These are phyloP conservation scores for Trichocladium uniseriatum DNA, from an alignment of 495 filamentous ascomycete species.

Conservation along the genomic window DNA sequence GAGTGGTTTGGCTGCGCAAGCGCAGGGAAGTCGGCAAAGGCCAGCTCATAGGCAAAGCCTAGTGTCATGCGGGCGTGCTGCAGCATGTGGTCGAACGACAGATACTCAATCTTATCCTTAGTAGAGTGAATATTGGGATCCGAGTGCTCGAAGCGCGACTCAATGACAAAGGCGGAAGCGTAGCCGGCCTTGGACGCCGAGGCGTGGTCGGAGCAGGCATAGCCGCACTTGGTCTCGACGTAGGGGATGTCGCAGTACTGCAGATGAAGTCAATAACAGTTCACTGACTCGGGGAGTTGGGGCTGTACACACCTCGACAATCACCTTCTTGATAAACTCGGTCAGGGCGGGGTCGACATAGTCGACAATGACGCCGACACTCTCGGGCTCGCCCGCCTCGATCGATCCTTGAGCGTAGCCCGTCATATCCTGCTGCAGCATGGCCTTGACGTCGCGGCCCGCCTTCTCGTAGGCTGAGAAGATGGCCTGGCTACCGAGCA, in stretches of 20 bases:
- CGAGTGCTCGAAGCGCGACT: constrained; percentile 74
- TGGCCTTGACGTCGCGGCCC: constrained; percentile 75
- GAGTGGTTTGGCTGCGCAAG: constrained; percentile 17
- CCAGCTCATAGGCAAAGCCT: constrained; percentile 82
- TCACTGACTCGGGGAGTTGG: no score
- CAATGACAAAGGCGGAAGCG: constrained; percentile 90
- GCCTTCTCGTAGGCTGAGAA: constrained; percentile 75
- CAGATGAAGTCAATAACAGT: not conserved
- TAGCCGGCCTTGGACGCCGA: constrained; percentile 95
- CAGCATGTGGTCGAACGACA: constrained; percentile 96
- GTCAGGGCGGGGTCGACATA: constrained; percentile 78
- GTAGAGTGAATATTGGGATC: constrained; percentile 87
- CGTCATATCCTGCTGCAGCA: constrained; percentile 99
- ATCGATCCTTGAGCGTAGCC: constrained; percentile 79
- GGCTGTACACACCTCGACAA: constrained; percentile 49
- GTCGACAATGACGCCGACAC: constrained; percentile 88
- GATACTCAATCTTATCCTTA: constrained; percentile 75
- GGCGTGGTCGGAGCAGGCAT: constrained; percentile 95
- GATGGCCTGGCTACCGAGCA: constrained; percentile 84
- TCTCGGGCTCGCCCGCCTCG: constrained; percentile 73
- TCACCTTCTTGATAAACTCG: constrained; percentile 82
- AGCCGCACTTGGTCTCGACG: constrained; percentile 88
- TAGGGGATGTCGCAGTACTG: constrained; percentile 87
- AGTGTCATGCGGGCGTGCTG: constrained; percentile 92
- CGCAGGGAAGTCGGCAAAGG: constrained; percentile 49